Conservation (phyloP, 2,329 filamentous ascomycete genomes). For the Microdochium trichocladiopsis region DNA sequence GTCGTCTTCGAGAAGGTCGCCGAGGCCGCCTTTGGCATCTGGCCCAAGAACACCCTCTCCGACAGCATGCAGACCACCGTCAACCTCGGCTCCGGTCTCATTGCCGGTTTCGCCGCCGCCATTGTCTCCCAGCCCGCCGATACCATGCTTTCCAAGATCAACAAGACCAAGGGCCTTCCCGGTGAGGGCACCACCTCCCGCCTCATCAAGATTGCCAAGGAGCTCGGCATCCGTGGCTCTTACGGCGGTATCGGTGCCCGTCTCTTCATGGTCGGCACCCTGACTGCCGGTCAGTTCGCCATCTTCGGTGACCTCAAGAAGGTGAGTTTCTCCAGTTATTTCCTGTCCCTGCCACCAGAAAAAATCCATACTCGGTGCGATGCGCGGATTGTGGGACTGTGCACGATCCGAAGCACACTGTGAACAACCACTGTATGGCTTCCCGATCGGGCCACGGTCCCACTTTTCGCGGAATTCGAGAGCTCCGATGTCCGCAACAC, state of each 20-base stretch:
- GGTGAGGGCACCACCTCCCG: conserved; percentile 66
- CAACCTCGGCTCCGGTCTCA: conserved; percentile 68
- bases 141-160: conserved; percentile 78
- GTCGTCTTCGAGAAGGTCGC: conserved; percentile 72
- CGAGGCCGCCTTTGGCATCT: conserved; percentile 51
- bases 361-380: too few relatives aligned
- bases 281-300: conserved; percentile 67
- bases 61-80: conserved; percentile 57
- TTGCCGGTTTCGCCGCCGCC: conserved; percentile 71
- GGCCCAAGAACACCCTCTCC: conserved; percentile 58
- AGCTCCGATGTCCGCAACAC: neutral
- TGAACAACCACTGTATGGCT: too few relatives aligned
- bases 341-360: neutral
- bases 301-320: conserved; percentile 61
- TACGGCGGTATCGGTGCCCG: conserved; percentile 67
- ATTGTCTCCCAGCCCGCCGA: conserved; percentile 71
- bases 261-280: conserved; percentile 65
- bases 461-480: neutral
- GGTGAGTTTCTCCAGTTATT: conserved; percentile 1
- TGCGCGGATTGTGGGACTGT: neutral
- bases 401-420: too few relatives aligned
- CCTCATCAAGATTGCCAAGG: conserved; percentile 68
- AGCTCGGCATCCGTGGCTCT: conserved; percentile 62
- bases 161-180: conserved; percentile 69
- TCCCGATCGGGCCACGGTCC: neutral